phyloP scores from a whole-genome alignment of 2,329 filamentous ascomycete genomes.

The Nothomitra cinnamomea region DNA sequence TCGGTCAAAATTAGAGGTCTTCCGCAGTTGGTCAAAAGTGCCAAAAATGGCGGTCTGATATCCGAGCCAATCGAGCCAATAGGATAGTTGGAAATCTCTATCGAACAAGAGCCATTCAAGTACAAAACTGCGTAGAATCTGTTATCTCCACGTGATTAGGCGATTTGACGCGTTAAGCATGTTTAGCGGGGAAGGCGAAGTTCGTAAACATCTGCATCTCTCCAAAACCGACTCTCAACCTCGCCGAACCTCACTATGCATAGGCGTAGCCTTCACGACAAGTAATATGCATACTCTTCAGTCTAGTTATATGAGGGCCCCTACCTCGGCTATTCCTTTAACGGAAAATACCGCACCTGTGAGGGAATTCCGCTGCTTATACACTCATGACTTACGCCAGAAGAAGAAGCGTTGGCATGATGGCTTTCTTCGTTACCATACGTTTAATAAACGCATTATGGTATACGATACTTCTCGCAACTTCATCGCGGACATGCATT shows the following conservation, averaged over 20 bases:
- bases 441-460: constrained; percentile 83
- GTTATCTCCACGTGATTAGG: not conserved
- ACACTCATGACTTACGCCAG: constrained; percentile 65
- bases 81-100: too few relatives aligned
- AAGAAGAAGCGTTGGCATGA: constrained; percentile 93
- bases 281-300: constrained; percentile 11
- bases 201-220: constrained; percentile 18
- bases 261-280: too few relatives aligned
- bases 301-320: constrained; percentile 18
- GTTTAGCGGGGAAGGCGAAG: constrained; percentile 72
- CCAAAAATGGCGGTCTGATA: too few relatives aligned
- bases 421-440: constrained; percentile 72
- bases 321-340: constrained; percentile 23
- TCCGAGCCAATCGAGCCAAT: too few relatives aligned
- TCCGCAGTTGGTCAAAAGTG: too few relatives aligned
- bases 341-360: constrained; percentile 56
- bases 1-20: too few relatives aligned
- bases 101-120: not conserved
- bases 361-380: constrained; percentile 70
- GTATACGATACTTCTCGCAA: constrained; percentile 70
- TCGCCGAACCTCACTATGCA: too few relatives aligned
- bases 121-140: not conserved
- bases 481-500: constrained; percentile 72
- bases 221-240: too few relatives aligned
- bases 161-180: constrained; percentile 21